Base-by-base conservation (phyloP, 2,329 filamentous ascomycete species). In the Epichloe aotearoae region DNA sequence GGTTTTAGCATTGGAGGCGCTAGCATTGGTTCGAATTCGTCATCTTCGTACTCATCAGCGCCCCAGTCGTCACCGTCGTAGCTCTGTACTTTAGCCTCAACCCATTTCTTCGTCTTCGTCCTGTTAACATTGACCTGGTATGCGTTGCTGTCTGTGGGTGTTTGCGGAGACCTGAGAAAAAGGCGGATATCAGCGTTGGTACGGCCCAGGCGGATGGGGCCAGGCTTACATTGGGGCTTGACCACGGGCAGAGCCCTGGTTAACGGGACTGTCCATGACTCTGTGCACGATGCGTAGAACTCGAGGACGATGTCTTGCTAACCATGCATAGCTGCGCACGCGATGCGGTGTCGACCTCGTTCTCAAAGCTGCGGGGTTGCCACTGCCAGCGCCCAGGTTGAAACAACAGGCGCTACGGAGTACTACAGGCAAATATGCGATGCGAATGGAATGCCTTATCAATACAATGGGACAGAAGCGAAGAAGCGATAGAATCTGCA, bases 51-150 rank as follows among this genome's bases (percentile, higher is more conserved):
- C 8, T 83, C 79, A 37, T 84, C 81, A 51, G 75, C 84, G 37
- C 88, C 91, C 90, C 91, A 96, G 62, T 95, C 91, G 60, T 94
- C 89, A 55, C 90, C 91, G 61, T 91, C 90, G 62, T 97, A 97
- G 62, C 81, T 86, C 59, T 86, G 83, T 52, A 81, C 76, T 66
- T 90, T 91, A 37, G 91, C 91, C 61, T 95, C 85, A 38, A 91
- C 84, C 91, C 91, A 97, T 77, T 95, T 95, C 69, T 84, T 86
- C 50, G 90, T 96, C 71, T 95, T 95, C 51, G 82, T 79, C 54
- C 91, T 83, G 68, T 87, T 91, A 46, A 96, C 83, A 65, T 95
- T 94, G 48, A 88, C 80, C 64, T 86, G 85, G 69, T 90, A 95
- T 26, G 67, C 61, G 52, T 59, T 64, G 52, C 57, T 62, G 50